These are phyloP conservation scores for Combretum micranthum DNA, from an alignment of 345 rosid species.

Conservation along the genomic window DNA sequence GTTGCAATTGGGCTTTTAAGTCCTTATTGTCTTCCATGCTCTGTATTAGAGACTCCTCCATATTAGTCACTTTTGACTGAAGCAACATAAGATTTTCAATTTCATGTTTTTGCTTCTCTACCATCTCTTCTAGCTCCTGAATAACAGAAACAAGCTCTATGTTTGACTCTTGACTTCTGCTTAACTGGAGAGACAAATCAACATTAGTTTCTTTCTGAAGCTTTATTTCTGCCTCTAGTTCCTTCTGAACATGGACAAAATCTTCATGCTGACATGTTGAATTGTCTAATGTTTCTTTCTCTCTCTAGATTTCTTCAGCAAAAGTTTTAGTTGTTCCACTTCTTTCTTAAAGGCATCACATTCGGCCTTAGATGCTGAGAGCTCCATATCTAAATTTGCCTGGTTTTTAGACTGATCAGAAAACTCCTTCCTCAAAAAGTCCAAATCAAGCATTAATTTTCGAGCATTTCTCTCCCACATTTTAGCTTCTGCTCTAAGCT, in stretches of 20 bases:
- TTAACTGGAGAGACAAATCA: conserved; percentile 39
- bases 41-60: conserved; percentile 19
- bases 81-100: conserved; percentile 21
- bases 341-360: conserved; percentile 36
- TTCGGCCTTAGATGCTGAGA: conserved; percentile 34
- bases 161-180: conserved; percentile 58
- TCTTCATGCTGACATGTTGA: conserved; percentile 15
- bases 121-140: conserved; percentile 47
- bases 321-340: conserved; percentile 30
- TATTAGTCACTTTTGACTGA: conserved; percentile 19
- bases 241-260: conserved; percentile 14
- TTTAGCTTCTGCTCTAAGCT: conserved; percentile 40
- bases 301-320: conserved; percentile 19
- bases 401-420: conserved; percentile 37
- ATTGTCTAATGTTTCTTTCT: conserved; percentile 16
- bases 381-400: conserved; percentile 28
- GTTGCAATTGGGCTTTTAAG: conserved; percentile 17
- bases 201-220: conserved; percentile 36
- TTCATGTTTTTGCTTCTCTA: conserved; percentile 44
- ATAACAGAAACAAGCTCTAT: conserved; percentile 49
- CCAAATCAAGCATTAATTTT: conserved; percentile 41
- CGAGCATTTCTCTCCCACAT: conserved; percentile 50
- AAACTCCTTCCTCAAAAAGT: conserved; percentile 31
- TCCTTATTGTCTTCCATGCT: conserved; percentile 21
- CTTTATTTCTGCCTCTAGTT: conserved; percentile 42